These are phyloP conservation scores for Phellopilus nigrolimitatus DNA, from an alignment of 1,284 basidiomycete species.

Conservation along the genomic window DNA sequence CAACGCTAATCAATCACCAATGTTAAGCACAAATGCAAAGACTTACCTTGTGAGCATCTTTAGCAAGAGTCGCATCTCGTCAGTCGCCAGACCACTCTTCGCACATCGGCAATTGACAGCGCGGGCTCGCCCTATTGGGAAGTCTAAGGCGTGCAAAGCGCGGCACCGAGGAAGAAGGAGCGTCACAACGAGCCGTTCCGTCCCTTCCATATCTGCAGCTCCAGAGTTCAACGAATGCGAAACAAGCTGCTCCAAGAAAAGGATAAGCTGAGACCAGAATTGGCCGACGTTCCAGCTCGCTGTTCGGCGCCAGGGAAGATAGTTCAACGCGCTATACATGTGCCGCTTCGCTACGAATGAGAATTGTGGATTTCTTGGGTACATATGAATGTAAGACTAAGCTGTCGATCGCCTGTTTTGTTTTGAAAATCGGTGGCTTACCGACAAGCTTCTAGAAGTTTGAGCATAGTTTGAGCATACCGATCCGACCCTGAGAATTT, in stretches of 20 bases:
- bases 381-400: background rate
- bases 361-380: background rate
- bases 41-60: background rate
- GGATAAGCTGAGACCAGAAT: background rate
- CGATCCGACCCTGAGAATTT: background rate
- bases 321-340: conserved; percentile 1
- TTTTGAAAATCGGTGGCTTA: too few species aligned
- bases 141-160: background rate
- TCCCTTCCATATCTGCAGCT: background rate
- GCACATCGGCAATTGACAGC: background rate
- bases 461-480: background rate
- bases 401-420: background rate
- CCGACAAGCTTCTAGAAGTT: background rate
- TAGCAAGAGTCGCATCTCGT: background rate
- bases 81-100: background rate
- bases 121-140: background rate
- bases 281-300: background rate
- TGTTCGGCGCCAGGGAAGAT: background rate
- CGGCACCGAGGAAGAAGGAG: conserved; percentile 1
- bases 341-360: background rate
- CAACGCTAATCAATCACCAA: background rate
- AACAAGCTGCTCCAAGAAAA: background rate
- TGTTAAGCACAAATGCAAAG: background rate
- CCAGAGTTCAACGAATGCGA: background rate
- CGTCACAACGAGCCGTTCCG: background rate